Base-by-base conservation (phyloP, 2,329 filamentous ascomycete species). In the Intubia oerlemansii region DNA sequence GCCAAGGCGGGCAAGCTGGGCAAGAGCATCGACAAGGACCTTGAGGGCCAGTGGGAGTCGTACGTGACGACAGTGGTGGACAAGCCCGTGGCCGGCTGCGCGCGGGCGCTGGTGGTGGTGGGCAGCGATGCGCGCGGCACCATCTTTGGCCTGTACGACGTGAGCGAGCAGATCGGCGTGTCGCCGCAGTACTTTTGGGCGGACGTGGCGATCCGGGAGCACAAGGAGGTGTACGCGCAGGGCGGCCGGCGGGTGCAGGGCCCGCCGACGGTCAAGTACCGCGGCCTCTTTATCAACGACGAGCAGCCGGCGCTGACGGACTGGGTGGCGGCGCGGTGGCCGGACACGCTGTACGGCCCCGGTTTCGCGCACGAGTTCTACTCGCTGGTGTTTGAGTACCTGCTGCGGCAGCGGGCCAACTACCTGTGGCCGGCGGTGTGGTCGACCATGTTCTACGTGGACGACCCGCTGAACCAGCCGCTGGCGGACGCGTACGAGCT, bases 401-500 rank as follows among this genome's bases (percentile, higher is more conserved):
- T 80, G 2, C 60, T 81, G 5, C 60, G 76, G 6, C 55, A 76
- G 17, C 60, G 66, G 21, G 74, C 74, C 11, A 81, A 81, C 45
- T 80, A 79, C 41, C 52, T 81, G 28, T 81, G 76, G 75, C 76
- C 75, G 43, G 37, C 47, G 7, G 32, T 48, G 19, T 81, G 74
- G 76, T 63, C 59, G 5, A 63, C 59, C 36, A 77, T 78, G 58
- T 76, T 80, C 41, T 66, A 70, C 41, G 61, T 77, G 2, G 76
- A 81, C 35, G 75, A 81, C 41, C 54, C 63, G 3, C 54, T 59
- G 17, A 80, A 70, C 38, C 70, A 77, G 42, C 64, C 68, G 0
- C 56, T 77, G 5, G 70, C 74, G 0, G 70, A 81, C 39, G 71
- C 71, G n/a, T 80, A 68, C 42, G 74, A 69, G 23, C 65, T 81